Percentiles rank a stretch among this genome's conserved stretches.
These are phyloP conservation scores for Podaxis sp. DNA, from an alignment of 768 basidiomycete species.

Conservation along the genomic window DNA sequence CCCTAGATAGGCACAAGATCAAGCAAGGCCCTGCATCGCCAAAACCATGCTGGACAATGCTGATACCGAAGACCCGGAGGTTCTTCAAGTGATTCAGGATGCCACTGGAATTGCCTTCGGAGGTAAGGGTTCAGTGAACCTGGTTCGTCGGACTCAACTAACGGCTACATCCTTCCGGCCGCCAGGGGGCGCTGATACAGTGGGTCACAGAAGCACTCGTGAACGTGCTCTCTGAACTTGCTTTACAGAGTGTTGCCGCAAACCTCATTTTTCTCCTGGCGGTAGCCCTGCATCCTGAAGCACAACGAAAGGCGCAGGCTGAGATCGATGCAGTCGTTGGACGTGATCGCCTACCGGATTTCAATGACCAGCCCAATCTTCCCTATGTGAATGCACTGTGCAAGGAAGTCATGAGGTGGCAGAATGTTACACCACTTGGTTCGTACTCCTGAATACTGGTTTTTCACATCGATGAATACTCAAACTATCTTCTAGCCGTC, in stretches of 20 bases:
- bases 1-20: too few species aligned
- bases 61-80: too few species aligned
- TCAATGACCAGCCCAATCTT: background rate
- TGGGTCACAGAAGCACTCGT: too few species aligned
- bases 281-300: background rate
- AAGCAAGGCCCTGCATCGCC: too few species aligned
- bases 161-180: too few species aligned
- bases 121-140: too few species aligned
- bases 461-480: background rate
- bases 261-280: background rate
- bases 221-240: too few species aligned
- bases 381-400: background rate
- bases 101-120: too few species aligned
- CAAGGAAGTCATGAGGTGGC: slow-evolving; percentile 1
- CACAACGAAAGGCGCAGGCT: background rate
- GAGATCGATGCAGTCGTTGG: background rate
- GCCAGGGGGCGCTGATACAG: too few species aligned
- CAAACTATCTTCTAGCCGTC: slow-evolving; percentile 7
- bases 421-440: background rate
- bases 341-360: background rate
- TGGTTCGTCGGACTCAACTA: too few species aligned
- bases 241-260: background rate
- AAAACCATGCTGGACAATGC: too few species aligned
- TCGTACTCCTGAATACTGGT: background rate
- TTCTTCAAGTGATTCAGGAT: too few species aligned